Conservation (phyloP, 352 stramenopile species). For the Phytophthora fragariaefolia region DNA sequence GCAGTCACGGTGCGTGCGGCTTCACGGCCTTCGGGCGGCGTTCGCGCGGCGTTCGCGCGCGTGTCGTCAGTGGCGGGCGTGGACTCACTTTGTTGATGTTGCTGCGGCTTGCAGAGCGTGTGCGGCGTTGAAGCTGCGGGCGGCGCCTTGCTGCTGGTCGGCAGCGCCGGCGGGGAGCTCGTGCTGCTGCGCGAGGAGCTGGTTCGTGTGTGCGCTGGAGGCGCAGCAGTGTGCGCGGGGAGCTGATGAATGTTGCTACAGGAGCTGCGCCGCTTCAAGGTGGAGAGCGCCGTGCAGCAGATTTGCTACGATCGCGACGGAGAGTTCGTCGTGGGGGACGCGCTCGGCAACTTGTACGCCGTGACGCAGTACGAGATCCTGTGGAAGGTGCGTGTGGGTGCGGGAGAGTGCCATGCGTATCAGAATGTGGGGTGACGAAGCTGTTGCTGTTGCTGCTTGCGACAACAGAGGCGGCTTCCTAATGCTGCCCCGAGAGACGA, state of each 20-base stretch:
- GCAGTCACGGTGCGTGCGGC: conserved; percentile 35
- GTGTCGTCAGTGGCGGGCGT: conserved; percentile 7
- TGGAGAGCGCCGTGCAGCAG: conserved; percentile 51
- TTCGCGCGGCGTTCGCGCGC: not conserved
- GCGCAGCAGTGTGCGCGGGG: not conserved
- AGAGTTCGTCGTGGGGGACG: conserved; percentile 57
- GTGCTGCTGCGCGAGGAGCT: conserved; percentile 55
- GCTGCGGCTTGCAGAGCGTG: conserved; percentile 38
- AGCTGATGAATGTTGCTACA: conserved; percentile 22
- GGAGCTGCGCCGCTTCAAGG: conserved; percentile 58
- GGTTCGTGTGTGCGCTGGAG: conserved; percentile 12
- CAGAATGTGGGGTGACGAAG: not conserved
- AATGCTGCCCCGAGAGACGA: conserved; percentile 5
- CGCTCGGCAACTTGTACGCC: conserved; percentile 53
- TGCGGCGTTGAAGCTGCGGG: conserved; percentile 33
- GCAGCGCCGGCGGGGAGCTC: conserved; percentile 48
- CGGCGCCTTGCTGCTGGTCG: conserved; percentile 41
- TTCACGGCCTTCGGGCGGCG: not conserved
- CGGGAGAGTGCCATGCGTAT: no score
- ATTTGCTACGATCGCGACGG: conserved; percentile 40
- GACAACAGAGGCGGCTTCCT: conserved; percentile 28
- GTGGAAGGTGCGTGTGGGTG: conserved; percentile 49
- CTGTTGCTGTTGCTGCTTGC: not conserved
- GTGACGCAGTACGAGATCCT: conserved; percentile 60
- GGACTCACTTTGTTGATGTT: conserved; percentile 18